phyloP scores from a whole-genome alignment of 1,139 yeast species.

The Eremothecium cymbalariae region DNA sequence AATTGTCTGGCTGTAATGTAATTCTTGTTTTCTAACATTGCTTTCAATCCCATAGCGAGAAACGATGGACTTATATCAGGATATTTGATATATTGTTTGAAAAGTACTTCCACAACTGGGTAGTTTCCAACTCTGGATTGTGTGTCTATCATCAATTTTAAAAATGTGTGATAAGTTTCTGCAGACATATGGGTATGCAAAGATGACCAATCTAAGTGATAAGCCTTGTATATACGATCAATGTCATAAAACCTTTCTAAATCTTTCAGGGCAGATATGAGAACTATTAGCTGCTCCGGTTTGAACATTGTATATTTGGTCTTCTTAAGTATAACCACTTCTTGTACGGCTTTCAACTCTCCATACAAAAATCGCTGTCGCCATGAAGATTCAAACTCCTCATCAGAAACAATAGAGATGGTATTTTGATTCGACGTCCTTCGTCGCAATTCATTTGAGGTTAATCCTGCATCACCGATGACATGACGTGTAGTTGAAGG shows the following conservation, averaged over 20 bases:
- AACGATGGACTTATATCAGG: conserved; percentile 17
- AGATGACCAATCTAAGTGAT: conserved; percentile 10
- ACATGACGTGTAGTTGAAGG: no score
- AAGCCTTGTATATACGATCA: conserved; percentile 17
- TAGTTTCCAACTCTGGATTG: conserved; percentile 21
- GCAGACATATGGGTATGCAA: conserved; percentile 5
- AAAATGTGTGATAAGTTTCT: conserved; percentile 9
- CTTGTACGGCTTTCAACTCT: conserved; percentile 10
- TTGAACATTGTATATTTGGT: conserved; percentile 14
- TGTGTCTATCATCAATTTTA: conserved; percentile 15
- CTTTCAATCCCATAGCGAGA: conserved; percentile 22
- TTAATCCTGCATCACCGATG: no score
- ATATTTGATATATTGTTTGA: conserved; percentile 24
- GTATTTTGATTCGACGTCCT: no score
- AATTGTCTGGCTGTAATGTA: conserved; percentile 29
- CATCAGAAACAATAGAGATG: conserved; percentile 12
- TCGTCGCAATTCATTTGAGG: no score
- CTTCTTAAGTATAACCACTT: conserved; percentile 12
- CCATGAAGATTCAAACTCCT: conserved; percentile 17
- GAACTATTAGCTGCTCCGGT: conserved; percentile 14
- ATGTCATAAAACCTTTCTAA: conserved; percentile 17
- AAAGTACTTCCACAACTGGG: conserved; percentile 20
- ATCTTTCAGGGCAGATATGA: conserved; percentile 14
- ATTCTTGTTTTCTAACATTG: conserved; percentile 26
- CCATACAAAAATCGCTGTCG: conserved; percentile 15